Conservation (phyloP, 2,329 filamentous ascomycete species). For the Polychaeton citri region DNA sequence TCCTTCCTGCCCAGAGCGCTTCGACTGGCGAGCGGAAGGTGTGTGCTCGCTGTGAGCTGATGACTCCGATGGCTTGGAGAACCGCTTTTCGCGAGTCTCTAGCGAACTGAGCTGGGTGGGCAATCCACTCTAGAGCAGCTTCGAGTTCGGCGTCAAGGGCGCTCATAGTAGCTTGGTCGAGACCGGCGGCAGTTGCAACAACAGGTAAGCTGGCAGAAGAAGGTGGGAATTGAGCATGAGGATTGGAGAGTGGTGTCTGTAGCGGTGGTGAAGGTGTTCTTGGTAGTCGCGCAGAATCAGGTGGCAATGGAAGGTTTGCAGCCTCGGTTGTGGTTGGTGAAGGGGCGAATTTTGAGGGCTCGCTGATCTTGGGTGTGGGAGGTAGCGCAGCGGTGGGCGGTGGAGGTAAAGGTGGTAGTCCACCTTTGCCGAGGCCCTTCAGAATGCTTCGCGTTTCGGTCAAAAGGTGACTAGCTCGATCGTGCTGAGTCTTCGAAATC, state of each 20-base stretch:
- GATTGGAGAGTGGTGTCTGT: slow-evolving; percentile 9
- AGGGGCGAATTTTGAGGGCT: slow-evolving; percentile 1
- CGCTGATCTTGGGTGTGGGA: slow-evolving; percentile 19
- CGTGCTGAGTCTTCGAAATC: slow-evolving; percentile 81
- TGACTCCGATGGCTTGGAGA: slow-evolving; percentile 89
- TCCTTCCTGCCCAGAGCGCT: slow-evolving; percentile 72
- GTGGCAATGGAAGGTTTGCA: not conserved
- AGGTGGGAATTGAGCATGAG: slow-evolving; percentile 32
- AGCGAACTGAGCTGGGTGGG: slow-evolving; percentile 86
- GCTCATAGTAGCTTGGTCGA: slow-evolving; percentile 67
- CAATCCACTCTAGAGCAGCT: slow-evolving; percentile 89
- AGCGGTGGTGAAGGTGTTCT: slow-evolving; percentile 8
- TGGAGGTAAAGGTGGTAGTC: slow-evolving; percentile 75
- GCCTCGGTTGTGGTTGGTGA: not conserved
- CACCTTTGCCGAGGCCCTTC: slow-evolving; percentile 89
- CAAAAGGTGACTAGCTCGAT: slow-evolving; percentile 81
- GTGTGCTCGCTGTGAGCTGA: slow-evolving; percentile 84
- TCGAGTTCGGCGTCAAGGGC: slow-evolving; percentile 87
- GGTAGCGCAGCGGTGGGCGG: slow-evolving; percentile 27
- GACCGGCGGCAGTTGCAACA: slow-evolving; percentile 43
- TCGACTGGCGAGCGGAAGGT: slow-evolving; percentile 88
- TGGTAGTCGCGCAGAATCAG: slow-evolving; percentile 7
- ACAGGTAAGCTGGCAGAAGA: not conserved
- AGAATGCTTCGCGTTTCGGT: slow-evolving; percentile 90
- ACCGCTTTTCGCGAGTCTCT: slow-evolving; percentile 92